Evolutionary conservation across 75 land plant species (phyloP).

Genomic region (Sequoiadendron giganteum): DNA sequence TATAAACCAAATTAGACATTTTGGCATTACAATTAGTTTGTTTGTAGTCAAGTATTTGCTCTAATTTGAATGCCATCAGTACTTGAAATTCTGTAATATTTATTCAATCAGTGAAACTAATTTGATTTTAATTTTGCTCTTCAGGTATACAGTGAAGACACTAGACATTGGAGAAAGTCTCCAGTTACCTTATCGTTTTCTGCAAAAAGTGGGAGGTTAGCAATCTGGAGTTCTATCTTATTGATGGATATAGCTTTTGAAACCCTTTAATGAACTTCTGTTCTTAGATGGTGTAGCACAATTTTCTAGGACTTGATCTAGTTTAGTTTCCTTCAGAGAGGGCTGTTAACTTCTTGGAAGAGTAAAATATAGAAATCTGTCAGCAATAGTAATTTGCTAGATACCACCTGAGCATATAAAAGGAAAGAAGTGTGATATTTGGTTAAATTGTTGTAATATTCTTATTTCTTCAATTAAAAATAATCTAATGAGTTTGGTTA

Average conservation of each 20-base stretch:
- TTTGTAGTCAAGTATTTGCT: background rate
- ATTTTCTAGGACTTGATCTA: background rate
- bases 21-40: background rate
- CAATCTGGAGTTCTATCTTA: background rate
- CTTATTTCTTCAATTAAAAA: no score
- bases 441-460: background rate
- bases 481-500: no score
- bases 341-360: background rate
- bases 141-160: conserved; percentile 9
- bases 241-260: background rate
- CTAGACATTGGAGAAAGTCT: conserved; percentile 2
- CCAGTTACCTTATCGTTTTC: background rate
- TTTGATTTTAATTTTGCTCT: background rate
- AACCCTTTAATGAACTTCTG: background rate
- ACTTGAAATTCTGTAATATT: background rate
- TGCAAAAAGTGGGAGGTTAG: conserved; percentile 6
- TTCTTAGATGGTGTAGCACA: background rate
- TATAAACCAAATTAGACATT: background rate
- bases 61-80: background rate
- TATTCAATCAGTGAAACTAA: background rate
- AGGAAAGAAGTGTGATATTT: background rate
- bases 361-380: background rate
- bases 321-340: background rate
- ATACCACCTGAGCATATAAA: background rate
- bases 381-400: background rate